These are phyloP conservation scores for Aspergillus alliaceus DNA, from an alignment of 2,329 filamentous ascomycete species.

Conservation along the genomic window DNA sequence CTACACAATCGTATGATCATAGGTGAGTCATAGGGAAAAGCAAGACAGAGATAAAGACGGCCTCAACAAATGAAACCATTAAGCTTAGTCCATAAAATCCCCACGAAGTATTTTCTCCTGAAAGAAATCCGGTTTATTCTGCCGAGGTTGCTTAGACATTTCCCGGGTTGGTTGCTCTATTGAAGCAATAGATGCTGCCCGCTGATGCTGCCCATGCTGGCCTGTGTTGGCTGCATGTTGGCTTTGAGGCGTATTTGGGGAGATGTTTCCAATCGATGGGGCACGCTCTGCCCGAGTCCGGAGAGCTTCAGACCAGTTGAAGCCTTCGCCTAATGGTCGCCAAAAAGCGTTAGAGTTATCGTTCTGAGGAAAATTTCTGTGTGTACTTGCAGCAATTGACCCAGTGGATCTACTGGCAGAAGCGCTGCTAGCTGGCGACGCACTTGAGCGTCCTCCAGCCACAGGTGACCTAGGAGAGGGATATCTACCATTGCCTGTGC, in stretches of 20 bases:
- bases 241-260: conserved; percentile 27
- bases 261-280: conserved; percentile 42
- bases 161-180: conserved; percentile 57
- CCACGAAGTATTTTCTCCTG: conserved; percentile 97
- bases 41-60: conserved; percentile 1
- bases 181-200: conserved; percentile 47
- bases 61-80: too few relatives aligned
- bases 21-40: background rate
- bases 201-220: conserved; percentile 46
- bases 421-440: conserved; percentile 25
- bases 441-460: conserved; percentile 25
- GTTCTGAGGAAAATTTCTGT: conserved; percentile 33
- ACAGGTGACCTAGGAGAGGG: conserved; percentile 41
- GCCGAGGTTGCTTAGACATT: conserved; percentile 47
- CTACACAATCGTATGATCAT: background rate
- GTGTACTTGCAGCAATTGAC: conserved; percentile 39
- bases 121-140: conserved; percentile 83
- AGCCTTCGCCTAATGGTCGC: conserved; percentile 74
- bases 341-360: conserved; percentile 46
- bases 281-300: conserved; percentile 86
- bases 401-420: conserved; percentile 18
- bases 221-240: conserved; percentile 45
- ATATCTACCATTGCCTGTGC: conserved; percentile 63
- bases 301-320: conserved; percentile 97
- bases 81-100: conserved; percentile 98